Percentiles rank a stretch among this genome's conserved stretches.
These are phyloP conservation scores for Pythium apleroticum DNA, from an alignment of 352 stramenopile species.

Conservation along the genomic window DNA sequence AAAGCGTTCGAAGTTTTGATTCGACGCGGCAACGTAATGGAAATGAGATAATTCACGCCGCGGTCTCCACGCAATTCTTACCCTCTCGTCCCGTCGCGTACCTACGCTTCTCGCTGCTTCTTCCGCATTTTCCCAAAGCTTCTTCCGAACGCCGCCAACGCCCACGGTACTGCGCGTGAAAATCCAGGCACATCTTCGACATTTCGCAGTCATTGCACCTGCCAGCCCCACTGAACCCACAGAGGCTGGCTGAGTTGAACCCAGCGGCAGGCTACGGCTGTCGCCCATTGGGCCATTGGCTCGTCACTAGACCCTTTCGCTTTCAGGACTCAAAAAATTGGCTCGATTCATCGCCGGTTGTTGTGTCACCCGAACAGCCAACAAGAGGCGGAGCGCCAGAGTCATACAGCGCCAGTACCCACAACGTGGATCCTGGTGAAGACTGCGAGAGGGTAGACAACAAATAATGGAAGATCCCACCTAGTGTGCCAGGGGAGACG, in stretches of 20 bases:
- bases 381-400: background rate
- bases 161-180: background rate
- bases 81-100: background rate
- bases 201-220: background rate
- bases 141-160: background rate
- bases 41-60: background rate
- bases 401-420: background rate
- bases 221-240: background rate
- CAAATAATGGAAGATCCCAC: background rate
- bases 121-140: background rate
- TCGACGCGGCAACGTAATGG: background rate
- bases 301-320: conserved; percentile 2
- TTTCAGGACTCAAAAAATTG: background rate
- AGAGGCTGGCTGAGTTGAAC: background rate
- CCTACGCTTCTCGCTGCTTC: background rate
- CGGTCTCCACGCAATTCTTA: background rate
- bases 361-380: background rate
- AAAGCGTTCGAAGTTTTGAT: background rate
- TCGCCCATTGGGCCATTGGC: conserved; percentile 1
- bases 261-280: background rate
- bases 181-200: conserved; percentile 2
- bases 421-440: background rate
- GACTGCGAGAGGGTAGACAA: conserved; percentile 2
- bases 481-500: background rate
- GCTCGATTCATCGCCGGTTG: conserved; percentile 1